Conservation (phyloP, 176 grass and related monocot genomes). For the Eleusine indica region DNA sequence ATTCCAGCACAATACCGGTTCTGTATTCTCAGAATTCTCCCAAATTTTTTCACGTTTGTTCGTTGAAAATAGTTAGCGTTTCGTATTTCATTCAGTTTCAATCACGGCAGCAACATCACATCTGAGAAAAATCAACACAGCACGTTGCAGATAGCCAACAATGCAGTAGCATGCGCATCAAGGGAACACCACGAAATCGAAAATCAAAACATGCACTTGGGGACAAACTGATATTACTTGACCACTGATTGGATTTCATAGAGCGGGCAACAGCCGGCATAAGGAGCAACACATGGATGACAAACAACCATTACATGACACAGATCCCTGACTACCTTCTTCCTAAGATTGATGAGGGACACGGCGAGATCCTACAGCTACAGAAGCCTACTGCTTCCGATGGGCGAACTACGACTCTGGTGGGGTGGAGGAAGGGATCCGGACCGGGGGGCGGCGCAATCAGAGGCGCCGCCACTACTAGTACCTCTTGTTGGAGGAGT, state of each 20-base stretch:
- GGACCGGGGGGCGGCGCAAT: background rate
- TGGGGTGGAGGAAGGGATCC: background rate
- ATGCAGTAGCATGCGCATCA: background rate
- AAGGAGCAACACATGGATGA: background rate
- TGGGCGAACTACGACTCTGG: background rate
- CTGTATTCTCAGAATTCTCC: no score
- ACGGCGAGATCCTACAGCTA: background rate
- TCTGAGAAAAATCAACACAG: no score
- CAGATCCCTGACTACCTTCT: background rate
- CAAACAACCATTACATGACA: background rate
- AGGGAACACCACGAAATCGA: background rate
- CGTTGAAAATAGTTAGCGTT: no score
- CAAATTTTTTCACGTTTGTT: no score
- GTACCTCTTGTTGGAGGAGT: constrained; percentile 10
- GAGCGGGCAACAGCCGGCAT: background rate
- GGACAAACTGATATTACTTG: background rate
- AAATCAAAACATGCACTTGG: background rate
- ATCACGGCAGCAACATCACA: no score
- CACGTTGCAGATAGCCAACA: background rate
- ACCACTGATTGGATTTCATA: background rate
- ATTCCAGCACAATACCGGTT: no score
- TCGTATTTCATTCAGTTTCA: no score
- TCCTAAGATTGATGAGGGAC: background rate
- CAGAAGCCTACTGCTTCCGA: background rate
- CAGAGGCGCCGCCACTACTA: background rate